Conservation (phyloP, 2,329 filamentous ascomycete species). For the Hypoxylon sp. region DNA sequence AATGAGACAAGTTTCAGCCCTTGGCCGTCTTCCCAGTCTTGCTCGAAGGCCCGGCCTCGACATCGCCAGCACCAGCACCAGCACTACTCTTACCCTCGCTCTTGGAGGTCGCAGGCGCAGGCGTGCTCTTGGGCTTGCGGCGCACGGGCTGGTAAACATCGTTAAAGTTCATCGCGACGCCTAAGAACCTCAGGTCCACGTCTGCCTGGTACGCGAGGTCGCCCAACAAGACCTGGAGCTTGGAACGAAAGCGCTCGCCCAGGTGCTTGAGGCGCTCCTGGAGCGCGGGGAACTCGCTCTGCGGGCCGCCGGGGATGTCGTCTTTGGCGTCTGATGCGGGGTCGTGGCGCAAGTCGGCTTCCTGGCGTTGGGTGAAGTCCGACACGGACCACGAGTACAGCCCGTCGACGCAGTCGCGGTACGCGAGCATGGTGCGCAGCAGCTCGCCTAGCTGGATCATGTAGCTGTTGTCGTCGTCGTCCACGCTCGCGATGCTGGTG, state of each 20-base stretch:
- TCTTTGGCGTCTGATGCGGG: conserved; percentile 54
- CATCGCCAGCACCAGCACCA: background rate
- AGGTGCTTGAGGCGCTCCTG: conserved; percentile 80
- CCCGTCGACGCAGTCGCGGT: conserved; percentile 93
- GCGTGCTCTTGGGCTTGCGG: conserved; percentile 67
- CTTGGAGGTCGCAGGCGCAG: conserved; percentile 39
- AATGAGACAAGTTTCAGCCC: conserved; percentile 3
- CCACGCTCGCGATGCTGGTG: conserved; percentile 60
- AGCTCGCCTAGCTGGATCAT: conserved; percentile 93
- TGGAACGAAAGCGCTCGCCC: conserved; percentile 80
- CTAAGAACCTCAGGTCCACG: conserved; percentile 94
- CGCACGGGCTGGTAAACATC: conserved; percentile 89
- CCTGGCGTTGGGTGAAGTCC: conserved; percentile 93
- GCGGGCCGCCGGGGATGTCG: conserved; percentile 70
- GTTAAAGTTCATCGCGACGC: conserved; percentile 99
- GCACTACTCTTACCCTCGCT: conserved; percentile 7
- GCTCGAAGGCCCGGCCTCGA: background rate
- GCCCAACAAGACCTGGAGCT: conserved; percentile 85
- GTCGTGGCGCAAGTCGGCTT: conserved; percentile 82
- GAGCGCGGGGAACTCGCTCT: conserved; percentile 78
- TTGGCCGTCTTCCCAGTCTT: conserved; percentile 12
- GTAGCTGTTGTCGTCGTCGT: conserved; percentile 82
- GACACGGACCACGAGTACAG: conserved; percentile 95
- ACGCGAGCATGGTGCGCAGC: conserved; percentile 91
- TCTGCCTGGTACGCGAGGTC: conserved; percentile 95